phyloP scores from a whole-genome alignment of 1,284 basidiomycete genomes.

The Pholiota adiposa region DNA sequence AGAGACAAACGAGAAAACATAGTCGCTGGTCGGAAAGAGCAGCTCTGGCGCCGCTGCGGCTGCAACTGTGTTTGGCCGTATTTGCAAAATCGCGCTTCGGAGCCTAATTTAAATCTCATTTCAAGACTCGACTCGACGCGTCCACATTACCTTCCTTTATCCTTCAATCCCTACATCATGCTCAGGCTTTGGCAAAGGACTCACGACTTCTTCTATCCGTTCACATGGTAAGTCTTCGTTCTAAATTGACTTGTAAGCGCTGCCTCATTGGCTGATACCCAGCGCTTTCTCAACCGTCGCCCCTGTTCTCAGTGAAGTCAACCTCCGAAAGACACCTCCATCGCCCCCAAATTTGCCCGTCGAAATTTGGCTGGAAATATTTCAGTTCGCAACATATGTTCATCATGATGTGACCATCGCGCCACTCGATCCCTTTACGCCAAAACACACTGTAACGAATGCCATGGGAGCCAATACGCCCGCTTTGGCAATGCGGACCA shows the following conservation, averaged over 20 bases:
- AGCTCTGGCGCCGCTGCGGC: slow-evolving; percentile 10
- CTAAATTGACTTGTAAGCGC: slow-evolving; percentile 10
- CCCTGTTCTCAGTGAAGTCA: slow-evolving; percentile 14
- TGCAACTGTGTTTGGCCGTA: slow-evolving; percentile 28
- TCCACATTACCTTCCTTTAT: slow-evolving; percentile 15
- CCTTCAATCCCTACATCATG: slow-evolving; percentile 25
- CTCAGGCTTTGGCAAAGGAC: slow-evolving; percentile 28
- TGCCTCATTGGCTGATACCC: slow-evolving; percentile 21
- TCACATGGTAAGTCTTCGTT: slow-evolving; percentile 34
- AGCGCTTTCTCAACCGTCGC: slow-evolving; percentile 20
- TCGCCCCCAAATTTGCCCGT: slow-evolving; percentile 42
- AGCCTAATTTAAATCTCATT: slow-evolving; percentile 10
- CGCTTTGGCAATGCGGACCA: slow-evolving; percentile 46
- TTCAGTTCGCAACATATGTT: slow-evolving; percentile 57
- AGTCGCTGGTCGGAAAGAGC: slow-evolving; percentile 12
- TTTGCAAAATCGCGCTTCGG: slow-evolving; percentile 26
- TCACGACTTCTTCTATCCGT: slow-evolving; percentile 30
- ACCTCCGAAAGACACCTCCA: neutral
- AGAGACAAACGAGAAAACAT: slow-evolving; percentile 32
- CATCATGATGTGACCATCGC: slow-evolving; percentile 41
- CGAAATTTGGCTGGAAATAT: slow-evolving; percentile 63
- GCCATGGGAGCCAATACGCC: slow-evolving; percentile 46
- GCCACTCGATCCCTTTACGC: slow-evolving; percentile 45
- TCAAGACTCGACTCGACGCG: no score
- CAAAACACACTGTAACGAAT: slow-evolving; percentile 38